Evolutionary conservation across 1,139 yeast genomes (phyloP).

Genomic region (Taiozyma sp.): DNA sequence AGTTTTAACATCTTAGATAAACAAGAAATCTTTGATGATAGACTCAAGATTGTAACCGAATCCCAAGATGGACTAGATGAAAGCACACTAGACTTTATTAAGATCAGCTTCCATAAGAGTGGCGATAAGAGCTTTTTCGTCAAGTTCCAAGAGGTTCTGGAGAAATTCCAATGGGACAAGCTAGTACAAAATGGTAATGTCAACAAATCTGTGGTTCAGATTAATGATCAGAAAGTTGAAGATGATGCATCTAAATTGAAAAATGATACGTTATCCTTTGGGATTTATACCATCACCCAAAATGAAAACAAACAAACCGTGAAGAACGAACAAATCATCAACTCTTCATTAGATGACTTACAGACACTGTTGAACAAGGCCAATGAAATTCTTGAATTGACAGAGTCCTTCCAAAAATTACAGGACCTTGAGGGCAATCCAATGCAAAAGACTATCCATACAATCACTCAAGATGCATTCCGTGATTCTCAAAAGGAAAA

Average conservation of each 20-base stretch:
- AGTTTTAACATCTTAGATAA: slow-evolving; percentile 17
- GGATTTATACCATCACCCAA: slow-evolving; percentile 70
- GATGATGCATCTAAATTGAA: not conserved
- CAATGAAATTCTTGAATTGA: slow-evolving; percentile 62
- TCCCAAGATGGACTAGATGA: slow-evolving; percentile 27
- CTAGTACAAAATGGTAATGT: slow-evolving; percentile 19
- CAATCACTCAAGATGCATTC: slow-evolving; percentile 32
- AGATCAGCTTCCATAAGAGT: slow-evolving; percentile 59
- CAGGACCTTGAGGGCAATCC: slow-evolving; percentile 3
- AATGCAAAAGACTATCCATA: slow-evolving; percentile 20
- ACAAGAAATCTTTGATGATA: slow-evolving; percentile 22
- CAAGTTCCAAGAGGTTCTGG: slow-evolving; percentile 38
- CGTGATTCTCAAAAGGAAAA: slow-evolving; percentile 30
- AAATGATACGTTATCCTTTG: slow-evolving; percentile 27
- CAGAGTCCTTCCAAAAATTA: slow-evolving; percentile 38
- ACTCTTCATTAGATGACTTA: slow-evolving; percentile 71
- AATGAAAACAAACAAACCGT: slow-evolving; percentile 52
- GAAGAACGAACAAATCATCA: slow-evolving; percentile 59
- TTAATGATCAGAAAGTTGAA: slow-evolving; percentile 11
- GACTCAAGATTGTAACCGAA: slow-evolving; percentile 27
- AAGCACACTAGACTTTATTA: slow-evolving; percentile 33
- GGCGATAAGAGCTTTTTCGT: slow-evolving; percentile 48
- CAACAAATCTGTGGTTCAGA: slow-evolving; percentile 11
- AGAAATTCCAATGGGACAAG: slow-evolving; percentile 42
- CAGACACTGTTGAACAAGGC: slow-evolving; percentile 76